These are phyloP conservation scores for Monilinia fructigena DNA, from an alignment of 2,329 filamentous ascomycete species.

Conservation along the genomic window DNA sequence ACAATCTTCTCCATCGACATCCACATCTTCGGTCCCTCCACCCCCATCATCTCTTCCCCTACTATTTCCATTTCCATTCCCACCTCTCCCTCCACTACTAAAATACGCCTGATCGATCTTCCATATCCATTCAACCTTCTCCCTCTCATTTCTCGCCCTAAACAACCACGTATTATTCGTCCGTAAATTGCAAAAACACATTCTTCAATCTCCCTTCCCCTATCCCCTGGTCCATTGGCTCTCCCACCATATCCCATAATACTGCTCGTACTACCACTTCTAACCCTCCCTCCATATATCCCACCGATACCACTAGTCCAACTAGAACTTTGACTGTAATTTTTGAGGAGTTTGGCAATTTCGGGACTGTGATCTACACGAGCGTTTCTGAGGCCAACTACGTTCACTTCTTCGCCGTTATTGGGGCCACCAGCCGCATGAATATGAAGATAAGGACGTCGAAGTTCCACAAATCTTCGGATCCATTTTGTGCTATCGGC, in stretches of 20 bases:
- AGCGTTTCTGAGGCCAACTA: slow-evolving; percentile 84
- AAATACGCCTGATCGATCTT: slow-evolving; percentile 72
- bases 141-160: slow-evolving; percentile 80
- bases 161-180: slow-evolving; percentile 95
- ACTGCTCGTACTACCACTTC: slow-evolving; percentile 13
- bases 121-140: slow-evolving; percentile 97
- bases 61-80: slow-evolving; percentile 4
- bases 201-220: slow-evolving; percentile 36
- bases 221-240: slow-evolving; percentile 33
- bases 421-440: slow-evolving; percentile 61
- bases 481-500: slow-evolving; percentile 82
- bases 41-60: background rate
- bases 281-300: background rate
- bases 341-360: slow-evolving; percentile 69
- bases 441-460: slow-evolving; percentile 87
- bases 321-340: slow-evolving; percentile 2
- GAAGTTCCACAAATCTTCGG: slow-evolving; percentile 87
- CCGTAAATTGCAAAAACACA: slow-evolving; percentile 86
- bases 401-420: slow-evolving; percentile 85
- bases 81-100: slow-evolving; percentile 27
- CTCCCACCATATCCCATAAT: slow-evolving; percentile 12
- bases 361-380: slow-evolving; percentile 91
- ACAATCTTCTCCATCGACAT: slow-evolving; percentile 17
- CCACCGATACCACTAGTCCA: slow-evolving; percentile 37
- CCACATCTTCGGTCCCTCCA: background rate